phyloP scores from a whole-genome alignment of 768 basidiomycete genomes.

The Lentinula sp. region DNA sequence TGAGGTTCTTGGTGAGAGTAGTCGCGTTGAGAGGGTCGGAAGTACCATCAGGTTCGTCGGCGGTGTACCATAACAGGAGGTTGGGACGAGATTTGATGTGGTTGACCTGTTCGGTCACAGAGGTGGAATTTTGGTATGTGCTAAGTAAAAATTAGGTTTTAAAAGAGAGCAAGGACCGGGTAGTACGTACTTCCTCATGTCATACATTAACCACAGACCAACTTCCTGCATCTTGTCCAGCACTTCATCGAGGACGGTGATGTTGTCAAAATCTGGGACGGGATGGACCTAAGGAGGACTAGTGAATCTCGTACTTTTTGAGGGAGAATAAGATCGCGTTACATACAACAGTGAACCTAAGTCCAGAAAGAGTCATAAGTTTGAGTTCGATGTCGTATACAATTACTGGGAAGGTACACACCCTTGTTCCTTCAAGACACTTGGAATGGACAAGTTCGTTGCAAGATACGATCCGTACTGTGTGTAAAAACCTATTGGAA shows the following conservation, averaged over 20 bases:
- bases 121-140: conserved; percentile 58
- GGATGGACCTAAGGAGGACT: conserved; percentile 52
- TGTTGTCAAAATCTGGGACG: conserved; percentile 57
- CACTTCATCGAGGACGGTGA: conserved; percentile 50
- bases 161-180: background rate
- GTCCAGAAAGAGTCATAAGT: background rate
- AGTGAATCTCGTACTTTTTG: conserved; percentile 20
- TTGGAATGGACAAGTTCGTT: conserved; percentile 44
- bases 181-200: conserved; percentile 56
- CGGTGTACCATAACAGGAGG: conserved; percentile 69
- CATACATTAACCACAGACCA: conserved; percentile 71
- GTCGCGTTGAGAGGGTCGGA: conserved; percentile 64
- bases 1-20: conserved; percentile 42
- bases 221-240: conserved; percentile 69
- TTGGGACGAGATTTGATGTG: conserved; percentile 61
- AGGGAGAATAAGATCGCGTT: conserved; percentile 10
- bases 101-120: conserved; percentile 65
- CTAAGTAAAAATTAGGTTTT: conserved; percentile 20
- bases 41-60: conserved; percentile 69
- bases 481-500: conserved; percentile 76
- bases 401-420: conserved; percentile 20
- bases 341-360: conserved; percentile 36
- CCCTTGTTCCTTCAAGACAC: conserved; percentile 52
- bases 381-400: background rate
- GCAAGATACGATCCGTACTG: conserved; percentile 49